Base-by-base conservation (phyloP, 2,329 filamentous ascomycete species). In the Torrubiellomyces zombiae region DNA sequence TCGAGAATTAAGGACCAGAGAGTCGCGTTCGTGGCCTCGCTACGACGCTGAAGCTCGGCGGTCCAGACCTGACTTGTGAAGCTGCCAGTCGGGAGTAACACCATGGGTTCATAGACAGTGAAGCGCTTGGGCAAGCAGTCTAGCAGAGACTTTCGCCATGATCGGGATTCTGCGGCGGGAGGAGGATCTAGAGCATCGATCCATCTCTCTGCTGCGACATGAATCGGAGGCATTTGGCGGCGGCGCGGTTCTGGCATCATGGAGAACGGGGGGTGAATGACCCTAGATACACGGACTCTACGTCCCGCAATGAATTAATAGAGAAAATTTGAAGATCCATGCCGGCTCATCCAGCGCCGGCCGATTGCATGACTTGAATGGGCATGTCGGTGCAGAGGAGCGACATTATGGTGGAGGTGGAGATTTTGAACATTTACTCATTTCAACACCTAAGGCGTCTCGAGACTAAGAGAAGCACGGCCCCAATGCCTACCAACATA, bases 91-190 rank as follows among this genome's bases (percentile, higher is more conserved):
- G 70, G 67, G 2, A 75, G 53, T 10, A 75, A 51, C 4, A 61
- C 58, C 59, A 75, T 65, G 7, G 69, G 67, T 28, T 63, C 61
- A 37, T 75, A 75, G 9, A 63, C 50, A 1, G 61, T 61, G 56
- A 67, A 75, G 32, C 68, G 50, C 35, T 63, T 69, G 0, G 70
- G 68, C 3, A 59, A 54, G 20, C 48, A 42, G 8, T 35, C 39
- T 12, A 60, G 21, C 7, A 67, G 48, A 1, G 27, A 30, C 10
- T 43, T 28, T 21, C 30, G 35, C 23, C 31, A 38, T 20, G 32
- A 29, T 26, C 26, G 21, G 13, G 25, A 15, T 9, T 24, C 25
- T 14, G 13, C 10, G 4, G 15, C 16, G 10, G 9, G 9, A 11
- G 28, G 20, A 23, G 24, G 25, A 3, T 20, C 18, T 3, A 38